Evolutionary conservation across 768 basidiomycete genomes (phyloP).

Genomic region (Phylloporus arenicola): DNA sequence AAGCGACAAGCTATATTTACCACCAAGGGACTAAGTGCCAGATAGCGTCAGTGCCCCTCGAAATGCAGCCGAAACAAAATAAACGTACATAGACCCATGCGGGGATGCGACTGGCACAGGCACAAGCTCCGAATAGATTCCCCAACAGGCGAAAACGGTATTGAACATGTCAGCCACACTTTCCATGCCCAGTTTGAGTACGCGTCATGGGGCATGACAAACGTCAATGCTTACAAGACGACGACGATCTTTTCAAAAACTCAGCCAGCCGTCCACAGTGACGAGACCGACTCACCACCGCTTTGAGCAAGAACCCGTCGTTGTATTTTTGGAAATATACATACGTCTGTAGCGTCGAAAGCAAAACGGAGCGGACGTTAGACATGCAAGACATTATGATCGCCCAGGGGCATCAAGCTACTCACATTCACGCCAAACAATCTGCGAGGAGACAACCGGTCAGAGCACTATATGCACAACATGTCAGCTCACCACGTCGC

Average conservation of each 20-base stretch:
- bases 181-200: neutral
- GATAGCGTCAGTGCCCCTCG: neutral
- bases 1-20: neutral
- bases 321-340: slow-evolving; percentile 9
- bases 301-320: slow-evolving; percentile 1
- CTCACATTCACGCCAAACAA: neutral
- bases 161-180: slow-evolving; percentile 14
- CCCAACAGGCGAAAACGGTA: slow-evolving; percentile 8
- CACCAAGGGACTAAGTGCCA: slow-evolving; percentile 9
- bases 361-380: neutral
- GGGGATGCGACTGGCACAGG: slow-evolving; percentile 1
- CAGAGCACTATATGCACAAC: too few species aligned
- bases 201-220: neutral
- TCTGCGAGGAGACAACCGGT: neutral
- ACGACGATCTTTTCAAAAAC: neutral
- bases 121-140: slow-evolving; percentile 6
- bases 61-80: neutral
- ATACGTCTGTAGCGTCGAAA: slow-evolving; percentile 8
- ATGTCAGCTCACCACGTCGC: slow-evolving; percentile 9
- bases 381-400: too few species aligned
- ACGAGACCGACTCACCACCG: slow-evolving; percentile 1
- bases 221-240: slow-evolving; percentile 1
- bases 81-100: slow-evolving; percentile 5
- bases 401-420: neutral
- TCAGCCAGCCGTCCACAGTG: neutral